These are phyloP conservation scores for Teratosphaeria destructans DNA, from an alignment of 2,329 filamentous ascomycete species.

Conservation along the genomic window DNA sequence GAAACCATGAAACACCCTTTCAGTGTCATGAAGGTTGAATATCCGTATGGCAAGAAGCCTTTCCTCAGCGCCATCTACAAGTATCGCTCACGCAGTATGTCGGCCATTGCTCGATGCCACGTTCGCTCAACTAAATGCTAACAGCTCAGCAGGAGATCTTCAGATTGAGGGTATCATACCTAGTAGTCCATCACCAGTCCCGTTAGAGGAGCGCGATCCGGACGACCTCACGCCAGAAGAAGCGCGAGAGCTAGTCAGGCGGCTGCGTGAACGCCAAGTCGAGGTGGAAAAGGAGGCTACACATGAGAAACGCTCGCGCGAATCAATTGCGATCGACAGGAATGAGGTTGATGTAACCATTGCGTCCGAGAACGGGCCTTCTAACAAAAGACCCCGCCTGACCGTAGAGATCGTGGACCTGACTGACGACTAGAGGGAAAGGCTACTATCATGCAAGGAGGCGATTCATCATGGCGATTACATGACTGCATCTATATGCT, in stretches of 20 bases:
- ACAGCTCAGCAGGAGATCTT: conserved; percentile 13
- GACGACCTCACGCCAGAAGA: conserved; percentile 15
- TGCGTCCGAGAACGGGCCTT: conserved; percentile 2
- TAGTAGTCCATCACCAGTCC: conserved; percentile 14
- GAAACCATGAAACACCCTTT: not conserved
- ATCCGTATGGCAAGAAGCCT: conserved; percentile 10
- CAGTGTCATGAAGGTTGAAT: not conserved
- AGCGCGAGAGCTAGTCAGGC: conserved; percentile 13
- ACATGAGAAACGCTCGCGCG: conserved; percentile 7
- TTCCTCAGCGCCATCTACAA: conserved; percentile 15
- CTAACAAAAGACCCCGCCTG: conserved; percentile 6
- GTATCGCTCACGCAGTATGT: conserved; percentile 19
- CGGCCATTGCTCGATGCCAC: not conserved
- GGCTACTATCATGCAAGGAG: not conserved
- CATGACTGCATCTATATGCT: not conserved
- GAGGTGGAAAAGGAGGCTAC: conserved; percentile 9
- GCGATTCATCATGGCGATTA: not conserved
- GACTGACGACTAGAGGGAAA: conserved; percentile 10
- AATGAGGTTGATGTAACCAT: conserved; percentile 10
- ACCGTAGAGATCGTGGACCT: conserved; percentile 16
- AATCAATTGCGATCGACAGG: not conserved
- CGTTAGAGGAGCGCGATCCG: conserved; percentile 19
- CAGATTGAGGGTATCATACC: conserved; percentile 19
- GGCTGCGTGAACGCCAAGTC: conserved; percentile 2
- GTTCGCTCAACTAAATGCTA: not conserved